Base-by-base conservation (phyloP, 192 early-diverging fungal species). In the Phycomyces nitens region DNA sequence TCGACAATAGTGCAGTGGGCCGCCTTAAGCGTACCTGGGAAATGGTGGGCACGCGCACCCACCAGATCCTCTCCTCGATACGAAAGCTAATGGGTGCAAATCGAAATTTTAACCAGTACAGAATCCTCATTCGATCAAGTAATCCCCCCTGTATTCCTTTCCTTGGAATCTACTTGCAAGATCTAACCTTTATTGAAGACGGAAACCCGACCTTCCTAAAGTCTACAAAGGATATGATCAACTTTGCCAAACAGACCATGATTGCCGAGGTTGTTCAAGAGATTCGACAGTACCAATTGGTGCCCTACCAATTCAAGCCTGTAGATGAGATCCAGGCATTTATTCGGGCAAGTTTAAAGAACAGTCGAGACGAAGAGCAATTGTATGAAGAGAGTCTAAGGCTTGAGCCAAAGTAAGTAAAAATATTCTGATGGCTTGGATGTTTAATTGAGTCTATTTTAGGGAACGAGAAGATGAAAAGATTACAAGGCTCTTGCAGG, bases 11-110 rank as follows among this genome's bases (percentile, higher is more conserved):
- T 2, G 86, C 94, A 3, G 84, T 99, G 50, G 88, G 91, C 74
- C 88, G 97, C 21, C 76, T 98, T 42, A 90, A 87, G 9, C 85
- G 92, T 40, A 97, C 97, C 1, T 97, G 95, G 94, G 94, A 96
- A 44, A 56, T 80, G 21, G 76, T 83, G 2, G 82, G 81, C 49
- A 70, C 80, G 29, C 84, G 84, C 58, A 71, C 82, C 0, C 80
- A 86, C 56, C 74, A 68, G 55, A 80, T 77, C 4, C 77, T 87
- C 20, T 86, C 90, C 21, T 68, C 69, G 43, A 78, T 98, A 26
- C 84, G 87, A 44, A 77, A 79, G 58, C 69, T 93, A 20, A 96
- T 96, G 91, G 82, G 84, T 53, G 82, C 91, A 11, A 84, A 85
- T 63, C 89, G 87, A 62, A 97, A 96, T 74, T 97, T 91, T 69